Percentiles rank a stretch among this genome's conserved stretches.
phyloP scores from a whole-genome alignment of 2,329 filamentous ascomycete genomes.

The Proliferodiscus dingleyae region DNA sequence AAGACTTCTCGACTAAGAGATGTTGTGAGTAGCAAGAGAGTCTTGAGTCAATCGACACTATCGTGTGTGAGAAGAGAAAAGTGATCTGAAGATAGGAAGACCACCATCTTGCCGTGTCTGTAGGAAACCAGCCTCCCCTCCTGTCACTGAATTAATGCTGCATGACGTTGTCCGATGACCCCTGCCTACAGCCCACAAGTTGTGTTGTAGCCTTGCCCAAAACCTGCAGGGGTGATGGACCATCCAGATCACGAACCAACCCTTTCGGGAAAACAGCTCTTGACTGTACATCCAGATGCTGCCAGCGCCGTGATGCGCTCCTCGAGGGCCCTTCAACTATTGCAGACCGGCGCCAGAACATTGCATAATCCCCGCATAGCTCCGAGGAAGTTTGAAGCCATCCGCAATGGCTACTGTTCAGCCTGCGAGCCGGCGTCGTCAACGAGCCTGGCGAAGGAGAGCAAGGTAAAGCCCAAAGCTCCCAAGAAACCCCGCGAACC shows the following conservation, averaged over 20 bases:
- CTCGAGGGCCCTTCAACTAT: conserved; percentile 25
- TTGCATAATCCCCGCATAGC: conserved; percentile 6
- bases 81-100: too few relatives aligned
- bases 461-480: conserved; percentile 8
- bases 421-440: conserved; percentile 22
- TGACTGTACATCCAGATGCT: background rate
- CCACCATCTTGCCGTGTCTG: too few relatives aligned
- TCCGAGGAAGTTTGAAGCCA: conserved; percentile 5
- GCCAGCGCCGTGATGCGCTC: conserved; percentile 27
- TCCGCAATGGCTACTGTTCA: conserved; percentile 29
- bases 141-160: conserved; percentile 4
- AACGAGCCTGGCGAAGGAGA: conserved; percentile 1
- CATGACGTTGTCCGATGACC: conserved; percentile 22
- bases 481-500: conserved; percentile 12
- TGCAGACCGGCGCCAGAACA: conserved; percentile 13
- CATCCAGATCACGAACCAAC: conserved; percentile 8
- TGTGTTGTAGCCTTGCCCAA: conserved; percentile 7
- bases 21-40: too few relatives aligned
- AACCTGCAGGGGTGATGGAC: conserved; percentile 17
- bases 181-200: conserved; percentile 5
- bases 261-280: conserved; percentile 7
- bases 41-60: too few relatives aligned
- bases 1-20: too few relatives aligned
- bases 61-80: too few relatives aligned
- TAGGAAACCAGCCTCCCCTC: too few relatives aligned